Base-by-base conservation (phyloP, 768 basidiomycete species). In the Cyclocybe aegerita region DNA sequence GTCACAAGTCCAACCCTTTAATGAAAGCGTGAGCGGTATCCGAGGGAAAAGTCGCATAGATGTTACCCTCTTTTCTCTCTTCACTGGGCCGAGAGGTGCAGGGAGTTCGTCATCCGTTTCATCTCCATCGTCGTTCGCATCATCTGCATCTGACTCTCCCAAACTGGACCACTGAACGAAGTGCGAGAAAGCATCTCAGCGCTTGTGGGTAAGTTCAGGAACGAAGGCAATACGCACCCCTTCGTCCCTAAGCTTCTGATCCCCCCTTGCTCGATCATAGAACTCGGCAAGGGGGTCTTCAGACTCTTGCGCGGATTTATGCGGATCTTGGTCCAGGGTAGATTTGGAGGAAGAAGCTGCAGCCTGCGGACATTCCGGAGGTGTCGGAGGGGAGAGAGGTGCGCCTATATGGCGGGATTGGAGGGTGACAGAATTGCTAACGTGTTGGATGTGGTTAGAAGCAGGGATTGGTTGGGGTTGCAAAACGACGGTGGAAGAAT, bases 1-100 rank as follows among this genome's bases (percentile, higher is more conserved):
- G 54, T 91, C 87, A 60, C 86, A 88, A 10, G 80, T 69, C 67
- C 81, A 91, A n/a, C 81, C 81, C 85, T 89, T 45, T 31, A 42
- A 40, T 50, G 39, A 37, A 12, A 36, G 39, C 32, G 34, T 39
- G 17, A 52, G 43, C 52, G 30, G 38, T 48, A 47, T 40, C 11
- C 29, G 30, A 38, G 33, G n/a, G 37, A 10, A 35, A 39, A 36
- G 38, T 31, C 30, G 7, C 39, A 49, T 46, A 46, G 35, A 41
- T n/a, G 23, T 32, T 17, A 61, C 58, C 17, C 54, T 55, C 55
- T 57, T 63, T 15, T 39, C 43, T 40, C 16, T 50, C 7, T 50
- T 32, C 6, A 38, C 39, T 12, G 38, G 40, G 3, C 8, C 11
- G 12, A 54, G 49, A 42, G 62, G 60, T 29, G 54, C 63, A 7